Percentiles rank a stretch among this genome's conserved stretches.
phyloP scores from a whole-genome alignment of 257 asterid genomes.

The Paraleonurus japonicus region DNA sequence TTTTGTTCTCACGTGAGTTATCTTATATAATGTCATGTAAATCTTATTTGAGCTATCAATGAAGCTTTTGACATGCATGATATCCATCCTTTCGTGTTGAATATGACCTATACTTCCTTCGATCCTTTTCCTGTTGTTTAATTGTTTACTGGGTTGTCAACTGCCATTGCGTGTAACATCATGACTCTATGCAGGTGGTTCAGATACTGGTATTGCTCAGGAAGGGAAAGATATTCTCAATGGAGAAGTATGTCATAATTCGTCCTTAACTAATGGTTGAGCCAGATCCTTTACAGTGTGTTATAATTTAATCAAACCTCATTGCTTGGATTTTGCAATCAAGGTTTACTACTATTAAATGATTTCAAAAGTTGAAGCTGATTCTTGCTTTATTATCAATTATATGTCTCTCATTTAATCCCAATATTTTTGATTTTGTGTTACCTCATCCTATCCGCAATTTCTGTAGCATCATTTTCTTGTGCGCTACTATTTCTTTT shows the following conservation, averaged over 20 bases:
- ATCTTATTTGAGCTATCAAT: not conserved
- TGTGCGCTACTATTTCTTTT: not conserved
- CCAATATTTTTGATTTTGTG: not conserved
- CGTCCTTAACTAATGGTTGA: constrained; percentile 28
- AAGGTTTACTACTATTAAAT: not conserved
- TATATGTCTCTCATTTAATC: not conserved
- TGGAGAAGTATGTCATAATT: constrained; percentile 38
- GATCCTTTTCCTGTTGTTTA: constrained; percentile 1
- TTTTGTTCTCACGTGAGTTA: not conserved
- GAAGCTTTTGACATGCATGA: not conserved
- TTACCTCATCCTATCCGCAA: not conserved
- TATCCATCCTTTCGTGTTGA: not conserved
- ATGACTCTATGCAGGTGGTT: constrained; percentile 33
- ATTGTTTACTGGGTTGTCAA: constrained; percentile 18
- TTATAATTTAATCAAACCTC: not conserved
- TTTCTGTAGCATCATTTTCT: not conserved
- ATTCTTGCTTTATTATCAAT: not conserved
- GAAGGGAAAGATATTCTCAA: constrained; percentile 31
- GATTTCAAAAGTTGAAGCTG: constrained; percentile 1
- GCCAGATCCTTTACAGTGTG: constrained; percentile 25
- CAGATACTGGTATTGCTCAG: constrained; percentile 28
- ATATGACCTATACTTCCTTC: not conserved
- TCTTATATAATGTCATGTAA: not conserved
- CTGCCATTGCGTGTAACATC: constrained; percentile 19
- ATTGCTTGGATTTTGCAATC: constrained; percentile 19